Conservation (phyloP, 2,329 filamentous ascomycete species). For the Venturia effusa region DNA sequence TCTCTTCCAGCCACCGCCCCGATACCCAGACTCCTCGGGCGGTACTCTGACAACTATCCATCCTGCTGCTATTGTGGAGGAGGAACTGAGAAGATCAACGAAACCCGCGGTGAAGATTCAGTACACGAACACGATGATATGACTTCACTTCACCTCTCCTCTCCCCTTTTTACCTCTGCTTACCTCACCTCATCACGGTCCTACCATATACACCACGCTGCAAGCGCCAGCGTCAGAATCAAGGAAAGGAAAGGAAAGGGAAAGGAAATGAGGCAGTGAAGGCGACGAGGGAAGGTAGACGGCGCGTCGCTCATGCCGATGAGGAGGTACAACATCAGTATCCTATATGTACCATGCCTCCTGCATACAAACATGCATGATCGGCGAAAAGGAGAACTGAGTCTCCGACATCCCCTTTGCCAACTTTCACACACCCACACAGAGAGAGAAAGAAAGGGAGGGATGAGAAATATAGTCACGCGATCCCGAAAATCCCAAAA, state of each 20-base stretch:
- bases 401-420: no score
- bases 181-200: not conserved
- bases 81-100: not conserved
- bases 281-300: no score
- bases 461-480: no score
- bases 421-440: no score
- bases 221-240: not conserved
- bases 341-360: no score
- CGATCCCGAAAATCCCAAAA: no score
- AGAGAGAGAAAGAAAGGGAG: no score
- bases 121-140: not conserved
- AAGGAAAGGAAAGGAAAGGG: not conserved
- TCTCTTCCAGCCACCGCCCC: not conserved
- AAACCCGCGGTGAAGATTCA: not conserved
- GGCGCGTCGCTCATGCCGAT: no score
- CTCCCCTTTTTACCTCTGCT: not conserved
- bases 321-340: not conserved
- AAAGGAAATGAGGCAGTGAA: no score
- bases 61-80: no score
- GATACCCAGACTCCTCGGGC: not conserved
- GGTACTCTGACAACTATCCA: not conserved
- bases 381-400: no score
- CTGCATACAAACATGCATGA: no score
- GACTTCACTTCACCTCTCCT: not conserved
- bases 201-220: not conserved